Evolutionary conservation across 1,139 yeast genomes (phyloP).

Genomic region (Lodderomyces margitis): DNA sequence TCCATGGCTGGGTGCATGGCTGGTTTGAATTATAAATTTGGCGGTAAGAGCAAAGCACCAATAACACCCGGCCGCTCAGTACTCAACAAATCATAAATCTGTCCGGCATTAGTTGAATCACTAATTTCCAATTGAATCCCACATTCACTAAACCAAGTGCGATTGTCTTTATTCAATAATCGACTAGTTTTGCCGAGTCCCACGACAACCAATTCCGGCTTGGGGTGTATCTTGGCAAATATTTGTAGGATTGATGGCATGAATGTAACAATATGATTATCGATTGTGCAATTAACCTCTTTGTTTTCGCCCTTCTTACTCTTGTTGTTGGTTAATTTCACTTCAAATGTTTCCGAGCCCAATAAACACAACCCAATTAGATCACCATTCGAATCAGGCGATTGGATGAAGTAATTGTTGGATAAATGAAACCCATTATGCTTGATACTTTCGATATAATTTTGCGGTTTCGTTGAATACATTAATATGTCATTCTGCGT

Average conservation of each 20-base stretch:
- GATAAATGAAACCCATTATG: constrained; percentile 42
- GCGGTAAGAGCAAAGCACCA: constrained; percentile 70
- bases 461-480: constrained; percentile 43
- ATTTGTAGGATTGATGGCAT: constrained; percentile 40
- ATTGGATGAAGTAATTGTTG: constrained; percentile 36
- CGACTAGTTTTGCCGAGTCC: constrained; percentile 69
- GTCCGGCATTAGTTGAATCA: constrained; percentile 66
- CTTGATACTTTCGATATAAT: constrained; percentile 44
- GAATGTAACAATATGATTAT: constrained; percentile 46
- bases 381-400: constrained; percentile 46
- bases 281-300: constrained; percentile 11
- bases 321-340: constrained; percentile 37
- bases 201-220: constrained; percentile 71
- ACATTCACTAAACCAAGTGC: constrained; percentile 46
- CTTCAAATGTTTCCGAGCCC: constrained; percentile 62
- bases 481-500: constrained; percentile 45
- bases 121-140: constrained; percentile 73
- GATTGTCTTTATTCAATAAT: constrained; percentile 55
- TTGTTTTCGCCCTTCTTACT: constrained; percentile 10
- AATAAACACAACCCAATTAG: constrained; percentile 57
- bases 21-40: constrained; percentile 62
- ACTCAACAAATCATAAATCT: constrained; percentile 69
- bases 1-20: too few relatives aligned
- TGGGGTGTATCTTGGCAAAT: constrained; percentile 62
- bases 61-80: constrained; percentile 75